phyloP scores from a whole-genome alignment of 768 basidiomycete genomes.

The Pisolithus tinctorius region DNA sequence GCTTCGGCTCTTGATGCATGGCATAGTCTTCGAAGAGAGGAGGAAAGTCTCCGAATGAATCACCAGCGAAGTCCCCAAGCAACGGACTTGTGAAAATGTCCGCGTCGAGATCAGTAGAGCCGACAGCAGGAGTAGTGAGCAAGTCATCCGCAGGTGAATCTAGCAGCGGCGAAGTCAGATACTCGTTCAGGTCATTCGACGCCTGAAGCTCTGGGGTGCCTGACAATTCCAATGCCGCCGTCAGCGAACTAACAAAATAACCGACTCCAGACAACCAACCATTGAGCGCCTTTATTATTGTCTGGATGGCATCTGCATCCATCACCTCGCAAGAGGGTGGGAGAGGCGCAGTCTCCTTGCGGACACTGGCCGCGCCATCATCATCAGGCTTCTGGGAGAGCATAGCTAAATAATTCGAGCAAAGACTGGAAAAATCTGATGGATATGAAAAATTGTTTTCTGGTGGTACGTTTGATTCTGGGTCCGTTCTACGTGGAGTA shows the following conservation, averaged over 20 bases:
- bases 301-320: conserved; percentile 28
- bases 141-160: conserved; percentile 41
- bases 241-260: neutral
- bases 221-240: neutral
- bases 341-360: conserved; percentile 20
- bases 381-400: conserved; percentile 44
- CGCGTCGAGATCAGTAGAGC: conserved; percentile 26
- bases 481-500: conserved; percentile 37
- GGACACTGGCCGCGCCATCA: conserved; percentile 29
- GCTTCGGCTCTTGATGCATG: conserved; percentile 12
- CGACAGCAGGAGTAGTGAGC: conserved; percentile 38
- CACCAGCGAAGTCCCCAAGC: conserved; percentile 29
- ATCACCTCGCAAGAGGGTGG: conserved; percentile 15
- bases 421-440: conserved; percentile 40
- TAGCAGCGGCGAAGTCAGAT: conserved; percentile 40
- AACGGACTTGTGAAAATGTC: conserved; percentile 39
- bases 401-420: conserved; percentile 66
- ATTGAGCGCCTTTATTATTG: conserved; percentile 34
- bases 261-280: conserved; percentile 18
- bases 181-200: conserved; percentile 34
- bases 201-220: conserved; percentile 35
- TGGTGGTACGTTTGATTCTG: conserved; percentile 26
- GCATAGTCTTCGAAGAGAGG: conserved; percentile 25
- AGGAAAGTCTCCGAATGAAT: conserved; percentile 26
- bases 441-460: conserved; percentile 19